These are phyloP conservation scores for Pseudotsuga menziesii DNA, from an alignment of 75 land plant species.

Conservation along the genomic window DNA sequence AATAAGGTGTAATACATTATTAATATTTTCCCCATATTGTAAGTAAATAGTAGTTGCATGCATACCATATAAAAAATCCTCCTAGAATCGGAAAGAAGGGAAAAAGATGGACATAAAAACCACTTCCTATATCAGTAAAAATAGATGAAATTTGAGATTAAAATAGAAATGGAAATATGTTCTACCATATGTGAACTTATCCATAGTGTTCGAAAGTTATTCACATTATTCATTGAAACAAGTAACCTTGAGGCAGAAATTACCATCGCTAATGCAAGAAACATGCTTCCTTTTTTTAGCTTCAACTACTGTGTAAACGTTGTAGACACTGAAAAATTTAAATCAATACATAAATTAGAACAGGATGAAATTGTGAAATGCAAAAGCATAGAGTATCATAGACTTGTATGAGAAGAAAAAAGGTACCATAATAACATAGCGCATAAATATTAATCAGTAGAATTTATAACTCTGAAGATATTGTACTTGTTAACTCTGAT, in stretches of 20 bases:
- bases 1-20: background rate
- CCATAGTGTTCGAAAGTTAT: no score
- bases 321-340: constrained; percentile 47
- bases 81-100: constrained; percentile 75
- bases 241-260: background rate
- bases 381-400: background rate
- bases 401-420: background rate
- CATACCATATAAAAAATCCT: constrained; percentile 75
- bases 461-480: no score
- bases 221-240: background rate
- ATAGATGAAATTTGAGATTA: background rate
- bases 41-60: background rate
- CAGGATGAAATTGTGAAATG: background rate
- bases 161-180: background rate
- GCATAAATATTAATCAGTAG: no score
- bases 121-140: background rate
- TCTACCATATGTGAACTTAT: background rate
- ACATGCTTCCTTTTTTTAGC: constrained; percentile 82
- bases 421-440: no score
- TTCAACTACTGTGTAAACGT: constrained; percentile 82
- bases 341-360: constrained; percentile 6
- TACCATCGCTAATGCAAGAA: constrained; percentile 94
- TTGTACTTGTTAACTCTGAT: no score
- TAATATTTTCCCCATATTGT: no score
- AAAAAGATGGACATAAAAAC: constrained; percentile 52